Evolutionary conservation across 164 flowering plant species (phyloP), one percentile per base, ranked within the genome.

Genomic region (Euptelea pleiosperma): DNA sequence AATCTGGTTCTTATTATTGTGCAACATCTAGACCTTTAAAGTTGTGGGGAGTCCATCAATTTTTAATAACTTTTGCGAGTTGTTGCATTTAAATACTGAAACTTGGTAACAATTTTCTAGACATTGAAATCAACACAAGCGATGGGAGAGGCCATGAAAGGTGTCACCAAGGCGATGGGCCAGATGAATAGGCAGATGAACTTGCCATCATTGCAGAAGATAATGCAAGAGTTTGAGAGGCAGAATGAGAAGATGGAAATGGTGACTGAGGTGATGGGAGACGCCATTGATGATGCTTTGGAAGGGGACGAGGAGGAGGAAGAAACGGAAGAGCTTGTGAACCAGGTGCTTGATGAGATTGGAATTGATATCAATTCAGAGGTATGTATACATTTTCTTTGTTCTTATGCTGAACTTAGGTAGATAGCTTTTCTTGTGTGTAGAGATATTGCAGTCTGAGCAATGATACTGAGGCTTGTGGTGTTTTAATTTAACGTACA

Each of bases 61-160:
- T 50, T 50, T 50, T 4, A 25, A 30, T 35, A 16, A 2, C 36
- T 28, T 48, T 50, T n/a, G 36, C 35, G 28, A 12, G 4, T 28
- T 15, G 21, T n/a, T 50, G 2, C 21, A n/a, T 19, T 34, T 25
- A 29, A 24, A 25, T 3, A 25, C 11, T 11, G 14, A 46, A 55
- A 55, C 1, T 26, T 42, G 18, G 24, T 30, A 29, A 14, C 30
- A 46, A 31, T 35, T 43, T 35, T 58, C 18, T 64, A 87, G 91
- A 87, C 88, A 22, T 47, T 84, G 65, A 84, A 84, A 74, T 84
- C 94, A 21, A 87, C 90, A 19, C 96, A 85, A 77, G 91, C 91
- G 52, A 88, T 85, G 96, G 96, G 96, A 12, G 88, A 88, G 69
- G 92, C 92, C 48, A 85, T 88, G 96, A 88, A 88, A 80, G 88